Base-by-base conservation (phyloP, 306 rosid genomes). In the Pyrus betulifolia region DNA sequence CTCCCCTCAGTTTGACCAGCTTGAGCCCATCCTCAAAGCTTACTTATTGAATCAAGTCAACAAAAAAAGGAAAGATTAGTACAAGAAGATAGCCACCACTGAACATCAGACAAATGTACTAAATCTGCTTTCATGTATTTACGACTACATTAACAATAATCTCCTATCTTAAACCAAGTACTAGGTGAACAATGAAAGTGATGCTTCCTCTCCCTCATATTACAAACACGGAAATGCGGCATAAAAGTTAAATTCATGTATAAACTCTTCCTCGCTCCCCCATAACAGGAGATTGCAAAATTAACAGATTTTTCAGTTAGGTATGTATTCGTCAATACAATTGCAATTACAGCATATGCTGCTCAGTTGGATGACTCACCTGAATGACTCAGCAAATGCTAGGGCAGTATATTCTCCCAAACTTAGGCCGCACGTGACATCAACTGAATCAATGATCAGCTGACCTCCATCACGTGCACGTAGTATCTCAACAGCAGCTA, bases 1-100 rank as follows among this genome's bases (percentile, higher is more conserved):
- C 99, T 82, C 99, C 99, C 76, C 97, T 83, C 83, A 96, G 84
- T 88, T 96, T 96, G 82, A 96, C 99, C 84, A 96, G 86, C 84
- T 86, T 91, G 74, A 96, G 97, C 65, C 99, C 99, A 86, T 96
- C 99, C 90, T 96, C 99, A 70, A 96, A 96, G 89, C 99, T 95
- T 54, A 67, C 72, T 78, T 66, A 69, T 78, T 49, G 81, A 88
- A 81, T 66, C 69, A 76, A 83, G 69, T 25, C 71, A 58, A 80
- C 2, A 18, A 66, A 23, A 82, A 35, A 74, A 69, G 21, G 40
- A 61, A 44, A 77, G 12, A 71, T 65, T 55, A 81, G 63, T 30
- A 33, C 59, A 81, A 65, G 51, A 66, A 65, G 45, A 58, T 14
- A 59, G 82, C 25, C 55, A 19, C 55, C 5, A 28, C 31, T 22